Conservation (phyloP, 305 asterid genomes). For the Solanum hybrid region DNA sequence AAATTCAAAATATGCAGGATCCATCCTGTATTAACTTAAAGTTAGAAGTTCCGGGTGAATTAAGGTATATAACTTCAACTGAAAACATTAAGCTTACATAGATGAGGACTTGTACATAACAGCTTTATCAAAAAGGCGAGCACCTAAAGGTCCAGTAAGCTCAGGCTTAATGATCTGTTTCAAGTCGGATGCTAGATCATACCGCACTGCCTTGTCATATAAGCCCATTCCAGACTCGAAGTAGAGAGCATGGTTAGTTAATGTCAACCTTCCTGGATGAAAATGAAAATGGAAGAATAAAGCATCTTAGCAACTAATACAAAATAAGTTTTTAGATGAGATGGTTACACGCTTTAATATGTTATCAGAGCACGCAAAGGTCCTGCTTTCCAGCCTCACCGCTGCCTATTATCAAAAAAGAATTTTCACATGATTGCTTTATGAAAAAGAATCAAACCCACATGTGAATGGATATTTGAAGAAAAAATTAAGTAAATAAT, state of each 20-base stretch:
- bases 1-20: conserved; percentile 86
- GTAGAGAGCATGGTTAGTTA: conserved; percentile 79
- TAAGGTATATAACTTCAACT: conserved; percentile 12
- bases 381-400: neutral
- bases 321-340: neutral
- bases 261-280: conserved; percentile 73
- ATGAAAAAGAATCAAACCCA: neutral
- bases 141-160: conserved; percentile 90
- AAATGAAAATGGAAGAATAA: neutral
- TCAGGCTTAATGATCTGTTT: conserved; percentile 89
- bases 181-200: conserved; percentile 66
- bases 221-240: conserved; percentile 89
- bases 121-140: conserved; percentile 90
- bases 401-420: neutral
- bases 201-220: conserved; percentile 77
- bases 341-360: neutral
- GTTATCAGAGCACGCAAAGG: neutral
- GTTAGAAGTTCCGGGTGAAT: conserved; percentile 26
- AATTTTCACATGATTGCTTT: neutral
- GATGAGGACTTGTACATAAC: conserved; percentile 88
- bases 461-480: neutral
- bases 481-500: neutral
- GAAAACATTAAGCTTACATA: conserved; percentile 46
- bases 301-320: neutral
- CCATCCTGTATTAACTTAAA: conserved; percentile 44